Conservation (phyloP, 352 stramenopile species). For the Phytophthora citrophthora region DNA sequence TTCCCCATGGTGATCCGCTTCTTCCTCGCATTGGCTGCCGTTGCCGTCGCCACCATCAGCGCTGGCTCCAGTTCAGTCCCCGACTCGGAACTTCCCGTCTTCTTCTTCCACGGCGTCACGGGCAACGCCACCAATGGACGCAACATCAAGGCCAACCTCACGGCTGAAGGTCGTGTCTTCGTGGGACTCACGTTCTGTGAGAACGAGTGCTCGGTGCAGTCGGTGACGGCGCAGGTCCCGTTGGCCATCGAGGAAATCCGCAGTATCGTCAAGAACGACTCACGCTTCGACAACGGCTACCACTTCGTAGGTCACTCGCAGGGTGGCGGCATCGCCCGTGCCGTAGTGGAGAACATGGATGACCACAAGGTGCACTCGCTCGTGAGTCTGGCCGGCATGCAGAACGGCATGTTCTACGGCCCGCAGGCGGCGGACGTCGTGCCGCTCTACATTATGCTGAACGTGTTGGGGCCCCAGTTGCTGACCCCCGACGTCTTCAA, state of each 20-base stretch:
- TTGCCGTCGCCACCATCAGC: not conserved
- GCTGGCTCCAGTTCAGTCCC: constrained; percentile 1
- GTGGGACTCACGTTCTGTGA: constrained; percentile 48
- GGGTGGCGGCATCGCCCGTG: constrained; percentile 44
- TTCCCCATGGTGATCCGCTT: constrained; percentile 25
- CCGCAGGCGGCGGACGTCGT: constrained; percentile 40
- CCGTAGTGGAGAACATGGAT: constrained; percentile 62
- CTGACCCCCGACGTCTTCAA: constrained; percentile 38
- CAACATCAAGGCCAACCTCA: constrained; percentile 43
- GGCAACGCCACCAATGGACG: constrained; percentile 31
- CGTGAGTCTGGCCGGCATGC: constrained; percentile 51
- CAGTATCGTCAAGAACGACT: constrained; percentile 36
- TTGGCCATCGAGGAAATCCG: constrained; percentile 59
- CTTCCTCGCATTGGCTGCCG: constrained; percentile 12
- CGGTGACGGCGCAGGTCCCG: constrained; percentile 43
- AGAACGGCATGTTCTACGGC: constrained; percentile 64
- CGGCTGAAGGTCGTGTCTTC: constrained; percentile 37
- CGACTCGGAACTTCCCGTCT: constrained; percentile 38
- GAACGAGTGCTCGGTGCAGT: constrained; percentile 40
- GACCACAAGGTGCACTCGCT: constrained; percentile 55
- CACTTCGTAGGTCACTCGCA: constrained; percentile 58
- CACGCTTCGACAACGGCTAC: constrained; percentile 49
- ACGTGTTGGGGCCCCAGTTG: constrained; percentile 32
- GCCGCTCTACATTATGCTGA: constrained; percentile 43
- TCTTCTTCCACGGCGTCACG: constrained; percentile 62